Evolutionary conservation across 257 asterid genomes (phyloP), one percentile per base, ranked within the genome.

Genomic region (Solanum lignicaule): DNA sequence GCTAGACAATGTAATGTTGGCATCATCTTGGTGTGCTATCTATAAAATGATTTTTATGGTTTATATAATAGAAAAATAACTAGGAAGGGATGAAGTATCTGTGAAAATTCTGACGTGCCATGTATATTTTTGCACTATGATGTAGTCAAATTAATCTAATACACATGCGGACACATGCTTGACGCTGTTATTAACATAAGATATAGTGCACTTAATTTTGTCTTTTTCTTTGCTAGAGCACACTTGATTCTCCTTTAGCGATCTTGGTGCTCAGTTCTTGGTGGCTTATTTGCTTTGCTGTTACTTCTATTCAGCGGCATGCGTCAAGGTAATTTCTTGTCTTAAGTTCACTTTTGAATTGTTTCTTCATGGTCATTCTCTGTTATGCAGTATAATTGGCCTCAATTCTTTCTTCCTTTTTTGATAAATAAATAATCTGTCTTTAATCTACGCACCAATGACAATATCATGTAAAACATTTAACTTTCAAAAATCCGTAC

Each of bases 201-300:
- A 21, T 90, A 25, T 85, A 29, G 60, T 69, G 7, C 39, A 21
- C 86, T 87, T 83, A 88, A 43, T 83, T 86, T 78, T 85, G 69
- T 90, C 85, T 58, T 89, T 87, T 73, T 87, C 55, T 33, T 87
- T 93, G 55, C 86, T 94, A 96, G 99, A 95, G 98, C 90, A 92
- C 99, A 2, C 92, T 92, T 73, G 99, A 96, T 91, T 89, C 89
- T 85, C 94, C 89, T 82, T 87, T 95, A 93, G 98, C 95, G 9
- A n/a, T 91, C 88, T 90, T 85, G 82, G 85, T 93, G 90, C 94
- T 96, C 32, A 86, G 90, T 86, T 91, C 87, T 85, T 89, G 94
- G 85, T 46, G 87, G 86, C 91, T 90, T 79, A 65, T 89, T 72
- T 90, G 90, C 91, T 87, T 86, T 86, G 87, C 87, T 78, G 78